Conservation (phyloP, 768 basidiomycete species). For the Suillus variegatus region DNA sequence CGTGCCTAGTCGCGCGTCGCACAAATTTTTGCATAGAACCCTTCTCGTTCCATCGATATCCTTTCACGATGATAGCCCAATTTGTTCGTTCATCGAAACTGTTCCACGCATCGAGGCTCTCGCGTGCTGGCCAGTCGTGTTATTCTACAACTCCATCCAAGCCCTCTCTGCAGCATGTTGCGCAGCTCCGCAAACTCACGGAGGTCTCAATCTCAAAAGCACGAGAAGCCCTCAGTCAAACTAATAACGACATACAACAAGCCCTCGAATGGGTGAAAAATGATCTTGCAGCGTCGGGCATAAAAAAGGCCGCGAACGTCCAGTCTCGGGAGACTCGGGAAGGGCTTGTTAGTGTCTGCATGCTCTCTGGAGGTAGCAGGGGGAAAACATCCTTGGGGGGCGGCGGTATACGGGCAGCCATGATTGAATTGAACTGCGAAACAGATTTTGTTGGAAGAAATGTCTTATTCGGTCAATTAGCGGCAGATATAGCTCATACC, state of each 20-base stretch:
- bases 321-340: conserved; percentile 72
- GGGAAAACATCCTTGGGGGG: conserved; percentile 33
- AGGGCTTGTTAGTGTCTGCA: conserved; percentile 76
- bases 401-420: conserved; percentile 69
- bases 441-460: conserved; percentile 95
- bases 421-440: conserved; percentile 94
- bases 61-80: conserved; percentile 18
- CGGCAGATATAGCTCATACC: conserved; percentile 80
- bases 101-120: conserved; percentile 4
- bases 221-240: conserved; percentile 77
- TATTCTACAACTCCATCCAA: conserved; percentile 60
- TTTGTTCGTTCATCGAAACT: conserved; percentile 9
- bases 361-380: conserved; percentile 65
- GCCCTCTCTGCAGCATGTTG: conserved; percentile 75
- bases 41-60: not conserved
- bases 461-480: conserved; percentile 75
- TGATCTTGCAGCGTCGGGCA: conserved; percentile 70
- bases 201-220: conserved; percentile 88
- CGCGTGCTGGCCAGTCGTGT: conserved; percentile 9
- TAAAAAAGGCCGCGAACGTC: conserved; percentile 82
- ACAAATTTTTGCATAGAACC: not conserved
- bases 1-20: not conserved
- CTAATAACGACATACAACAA: conserved; percentile 69
- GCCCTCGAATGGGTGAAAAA: conserved; percentile 83
- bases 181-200: conserved; percentile 79